These are phyloP conservation scores for Camellia japonica DNA, from an alignment of 148 eudicot species.

Conservation along the genomic window DNA sequence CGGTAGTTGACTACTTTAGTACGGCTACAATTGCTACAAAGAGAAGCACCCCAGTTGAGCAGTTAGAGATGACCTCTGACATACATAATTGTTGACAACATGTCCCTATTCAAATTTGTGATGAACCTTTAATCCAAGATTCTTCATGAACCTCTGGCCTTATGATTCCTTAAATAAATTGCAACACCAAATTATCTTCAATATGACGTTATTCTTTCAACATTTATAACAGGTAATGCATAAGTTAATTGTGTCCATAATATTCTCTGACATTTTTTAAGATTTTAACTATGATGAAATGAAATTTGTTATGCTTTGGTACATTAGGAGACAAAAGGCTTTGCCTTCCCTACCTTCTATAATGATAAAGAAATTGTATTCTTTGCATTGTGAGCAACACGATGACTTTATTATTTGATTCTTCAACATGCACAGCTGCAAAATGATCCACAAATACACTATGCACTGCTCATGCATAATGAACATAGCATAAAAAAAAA, in stretches of 20 bases:
- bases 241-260: background rate
- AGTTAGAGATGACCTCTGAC: background rate
- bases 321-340: background rate
- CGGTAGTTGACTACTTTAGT: background rate
- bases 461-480: constrained; percentile 1
- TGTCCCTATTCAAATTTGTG: background rate
- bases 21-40: background rate
- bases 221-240: background rate
- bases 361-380: background rate
- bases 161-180: background rate
- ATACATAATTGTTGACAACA: background rate
- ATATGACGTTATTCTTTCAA: background rate
- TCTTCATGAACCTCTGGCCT: background rate
- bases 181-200: background rate
- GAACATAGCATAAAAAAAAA: background rate
- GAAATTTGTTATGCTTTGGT: background rate
- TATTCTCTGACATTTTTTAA: background rate
- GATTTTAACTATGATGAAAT: background rate
- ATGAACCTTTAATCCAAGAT: background rate
- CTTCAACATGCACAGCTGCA: background rate
- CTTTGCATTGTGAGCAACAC: background rate
- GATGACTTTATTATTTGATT: background rate
- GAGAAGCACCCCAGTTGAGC: background rate
- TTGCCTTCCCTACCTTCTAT: background rate
- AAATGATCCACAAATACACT: background rate